Percentiles rank a stretch among this genome's conserved stretches.
Conservation (phyloP, 2,329 filamentous ascomycete species). For the Colletotrichum endophyticum region DNA sequence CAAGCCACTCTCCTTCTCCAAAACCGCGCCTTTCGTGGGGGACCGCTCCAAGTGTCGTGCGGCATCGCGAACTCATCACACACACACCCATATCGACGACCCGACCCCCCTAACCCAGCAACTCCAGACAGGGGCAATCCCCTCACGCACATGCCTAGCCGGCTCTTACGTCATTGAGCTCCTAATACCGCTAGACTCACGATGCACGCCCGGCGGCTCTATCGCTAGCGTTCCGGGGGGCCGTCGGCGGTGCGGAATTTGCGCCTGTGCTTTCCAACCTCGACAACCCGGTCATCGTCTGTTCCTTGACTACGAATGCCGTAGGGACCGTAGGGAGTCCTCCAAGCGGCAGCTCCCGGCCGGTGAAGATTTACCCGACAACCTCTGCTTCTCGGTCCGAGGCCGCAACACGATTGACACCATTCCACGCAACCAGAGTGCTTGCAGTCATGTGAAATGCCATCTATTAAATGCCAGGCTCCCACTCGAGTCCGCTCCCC, state of each 20-base stretch:
- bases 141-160: not conserved
- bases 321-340: not conserved
- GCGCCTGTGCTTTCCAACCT: not conserved
- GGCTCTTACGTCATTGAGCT: slow-evolving; percentile 12
- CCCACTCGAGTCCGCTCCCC: not conserved
- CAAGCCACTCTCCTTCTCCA: slow-evolving; percentile 1
- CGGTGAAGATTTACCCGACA: not conserved
- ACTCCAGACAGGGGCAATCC: not conserved
- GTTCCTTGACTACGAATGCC: not conserved
- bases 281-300: not conserved
- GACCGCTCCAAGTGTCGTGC: not conserved
- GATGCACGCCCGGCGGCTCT: slow-evolving; percentile 16
- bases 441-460: not conserved
- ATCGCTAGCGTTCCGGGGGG: slow-evolving; percentile 12
- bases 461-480: not conserved
- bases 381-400: not conserved
- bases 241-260: not conserved
- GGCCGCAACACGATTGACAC: not conserved
- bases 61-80: not conserved
- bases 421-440: not conserved
- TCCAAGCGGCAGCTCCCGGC: not conserved
- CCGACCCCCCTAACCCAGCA: not conserved
- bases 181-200: slow-evolving; percentile 4
- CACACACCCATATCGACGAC: not conserved
- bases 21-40: not conserved